These are phyloP conservation scores for Carex littledalei DNA, from an alignment of 176 grass and related monocot species.

Conservation along the genomic window DNA sequence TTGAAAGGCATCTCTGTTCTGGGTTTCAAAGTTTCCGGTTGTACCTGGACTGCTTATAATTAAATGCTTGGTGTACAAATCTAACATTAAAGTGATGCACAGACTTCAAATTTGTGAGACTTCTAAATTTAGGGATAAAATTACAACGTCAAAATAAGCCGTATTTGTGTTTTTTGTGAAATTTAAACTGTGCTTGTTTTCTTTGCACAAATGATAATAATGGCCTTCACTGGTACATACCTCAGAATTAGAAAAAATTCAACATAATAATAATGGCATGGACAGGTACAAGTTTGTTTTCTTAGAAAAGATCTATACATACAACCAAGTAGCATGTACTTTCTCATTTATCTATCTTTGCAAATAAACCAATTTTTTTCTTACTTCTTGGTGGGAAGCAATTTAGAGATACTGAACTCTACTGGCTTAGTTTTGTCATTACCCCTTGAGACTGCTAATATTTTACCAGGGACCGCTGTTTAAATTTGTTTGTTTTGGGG, in stretches of 20 bases:
- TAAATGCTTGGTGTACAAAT: neutral
- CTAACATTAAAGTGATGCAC: neutral
- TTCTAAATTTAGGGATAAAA: neutral
- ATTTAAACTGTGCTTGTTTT: neutral
- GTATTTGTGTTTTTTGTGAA: neutral
- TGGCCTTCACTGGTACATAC: neutral
- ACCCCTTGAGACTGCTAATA: conserved; percentile 4
- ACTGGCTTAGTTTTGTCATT: conserved; percentile 19
- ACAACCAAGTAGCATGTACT: neutral
- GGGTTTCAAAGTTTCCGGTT: neutral
- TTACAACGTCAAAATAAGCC: neutral
- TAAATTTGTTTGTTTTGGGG: conserved; percentile 7
- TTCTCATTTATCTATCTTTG: neutral
- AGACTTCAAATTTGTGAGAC: neutral
- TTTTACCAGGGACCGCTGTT: conserved; percentile 13
- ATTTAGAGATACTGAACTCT: neutral
- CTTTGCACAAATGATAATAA: neutral
- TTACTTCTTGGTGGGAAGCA: neutral
- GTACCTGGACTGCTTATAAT: neutral
- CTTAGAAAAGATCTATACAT: neutral
- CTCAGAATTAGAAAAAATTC: neutral
- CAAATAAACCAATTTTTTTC: neutral
- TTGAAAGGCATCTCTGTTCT: neutral
- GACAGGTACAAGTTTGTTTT: neutral
- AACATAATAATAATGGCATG: neutral